phyloP scores from a whole-genome alignment of 352 stramenopile species.

The Phytophthora multivora region DNA sequence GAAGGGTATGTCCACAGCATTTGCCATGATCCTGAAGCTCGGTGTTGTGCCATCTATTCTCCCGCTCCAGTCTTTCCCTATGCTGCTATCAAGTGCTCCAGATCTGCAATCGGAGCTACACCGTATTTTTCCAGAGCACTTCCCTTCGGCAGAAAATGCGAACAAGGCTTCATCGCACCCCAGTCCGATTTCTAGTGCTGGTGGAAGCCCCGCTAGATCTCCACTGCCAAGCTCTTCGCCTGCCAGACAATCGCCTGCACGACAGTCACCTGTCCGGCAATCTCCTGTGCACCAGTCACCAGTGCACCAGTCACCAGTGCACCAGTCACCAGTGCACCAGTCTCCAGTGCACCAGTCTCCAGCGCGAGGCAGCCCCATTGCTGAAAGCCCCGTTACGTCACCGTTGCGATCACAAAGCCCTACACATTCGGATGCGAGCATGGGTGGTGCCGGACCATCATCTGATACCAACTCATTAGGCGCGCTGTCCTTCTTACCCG shows the following conservation, averaged over 20 bases:
- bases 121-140: constrained; percentile 86
- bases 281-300: constrained; percentile 49
- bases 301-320: constrained; percentile 50
- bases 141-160: constrained; percentile 62
- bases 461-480: constrained; percentile 71
- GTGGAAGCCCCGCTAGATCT: constrained; percentile 52
- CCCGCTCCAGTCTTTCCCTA: constrained; percentile 77
- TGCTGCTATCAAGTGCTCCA: constrained; percentile 66
- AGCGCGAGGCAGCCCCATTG: constrained; percentile 50
- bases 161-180: constrained; percentile 31
- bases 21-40: constrained; percentile 75
- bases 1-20: constrained; percentile 81
- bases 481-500: constrained; percentile 78
- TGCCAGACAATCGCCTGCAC: constrained; percentile 47
- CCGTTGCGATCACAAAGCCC: constrained; percentile 65
- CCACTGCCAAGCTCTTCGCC: constrained; percentile 42
- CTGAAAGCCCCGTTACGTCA: constrained; percentile 60
- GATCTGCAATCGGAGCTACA: constrained; percentile 76
- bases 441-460: constrained; percentile 48
- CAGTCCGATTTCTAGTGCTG: constrained; percentile 37
- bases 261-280: constrained; percentile 49
- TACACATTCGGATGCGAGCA: constrained; percentile 68
- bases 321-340: constrained; percentile 42
- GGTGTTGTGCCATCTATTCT: constrained; percentile 74
- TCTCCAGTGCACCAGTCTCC: constrained; percentile 58